These are phyloP conservation scores for Metschnikowia arizonensis DNA, from an alignment of 805 yeast genomes.

Conservation along the genomic window DNA sequence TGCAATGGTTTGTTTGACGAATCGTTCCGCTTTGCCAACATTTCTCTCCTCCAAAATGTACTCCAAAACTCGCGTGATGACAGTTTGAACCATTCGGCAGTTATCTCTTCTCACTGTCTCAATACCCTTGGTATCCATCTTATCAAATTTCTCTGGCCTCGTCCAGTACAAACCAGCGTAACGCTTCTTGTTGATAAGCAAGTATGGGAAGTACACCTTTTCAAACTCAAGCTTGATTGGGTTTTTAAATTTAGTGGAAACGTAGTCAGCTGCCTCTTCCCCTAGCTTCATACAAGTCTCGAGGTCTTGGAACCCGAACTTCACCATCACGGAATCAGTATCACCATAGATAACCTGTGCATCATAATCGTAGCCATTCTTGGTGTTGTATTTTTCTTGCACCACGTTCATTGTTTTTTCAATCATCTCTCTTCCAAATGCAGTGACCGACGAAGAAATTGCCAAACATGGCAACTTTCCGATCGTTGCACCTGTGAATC, in stretches of 20 bases:
- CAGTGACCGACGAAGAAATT: constrained; percentile 91
- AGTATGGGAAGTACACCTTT: constrained; percentile 91
- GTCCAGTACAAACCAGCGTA: constrained; percentile 99
- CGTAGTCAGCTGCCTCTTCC: constrained; percentile 87
- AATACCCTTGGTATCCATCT: constrained; percentile 97
- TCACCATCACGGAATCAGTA: constrained; percentile 99
- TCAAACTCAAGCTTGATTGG: constrained; percentile 97
- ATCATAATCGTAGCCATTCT: constrained; percentile 80
- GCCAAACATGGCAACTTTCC: constrained; percentile 97
- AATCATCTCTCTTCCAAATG: constrained; percentile 96
- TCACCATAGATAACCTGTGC: constrained; percentile 96
- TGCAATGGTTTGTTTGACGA: constrained; percentile 82
- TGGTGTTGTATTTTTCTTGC: constrained; percentile 70
- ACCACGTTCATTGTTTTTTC: constrained; percentile 86
- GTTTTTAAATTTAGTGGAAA: constrained; percentile 69
- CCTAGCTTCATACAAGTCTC: constrained; percentile 87
- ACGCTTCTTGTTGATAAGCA: constrained; percentile 90
- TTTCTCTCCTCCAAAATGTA: constrained; percentile 82
- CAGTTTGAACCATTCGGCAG: constrained; percentile 90
- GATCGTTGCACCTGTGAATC: constrained; percentile 97
- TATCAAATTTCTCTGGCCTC: constrained; percentile 82
- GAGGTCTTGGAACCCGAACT: constrained; percentile 80
- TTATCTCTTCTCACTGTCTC: constrained; percentile 98
- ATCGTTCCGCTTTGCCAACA: constrained; percentile 77
- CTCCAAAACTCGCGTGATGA: constrained; percentile 85